Conservation (phyloP, 2,329 filamentous ascomycete species). For the Stenocarpella maydis region DNA sequence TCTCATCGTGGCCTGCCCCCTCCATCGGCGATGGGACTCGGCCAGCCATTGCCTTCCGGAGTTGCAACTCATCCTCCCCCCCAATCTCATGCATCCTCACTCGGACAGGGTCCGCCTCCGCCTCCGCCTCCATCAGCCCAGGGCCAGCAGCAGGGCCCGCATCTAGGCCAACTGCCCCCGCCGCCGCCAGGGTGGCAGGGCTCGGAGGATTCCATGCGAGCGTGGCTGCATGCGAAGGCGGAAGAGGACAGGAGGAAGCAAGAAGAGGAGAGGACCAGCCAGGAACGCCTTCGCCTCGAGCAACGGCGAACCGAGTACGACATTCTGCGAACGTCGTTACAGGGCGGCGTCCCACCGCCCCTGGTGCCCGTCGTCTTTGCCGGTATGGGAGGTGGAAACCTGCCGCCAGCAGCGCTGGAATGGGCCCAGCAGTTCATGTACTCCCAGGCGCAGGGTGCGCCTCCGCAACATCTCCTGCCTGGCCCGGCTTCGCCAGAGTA, state of each 20-base stretch:
- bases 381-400: conserved; percentile 70
- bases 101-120: conserved; percentile 39
- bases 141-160: conserved; percentile 37
- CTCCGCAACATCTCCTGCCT: conserved; percentile 60
- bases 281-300: conserved; percentile 73
- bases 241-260: conserved; percentile 79
- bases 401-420: conserved; percentile 69
- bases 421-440: conserved; percentile 73
- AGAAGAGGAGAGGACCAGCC: conserved; percentile 75
- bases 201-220: conserved; percentile 74
- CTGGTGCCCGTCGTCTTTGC: conserved; percentile 80
- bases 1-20: conserved; percentile 75
- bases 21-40: conserved; percentile 70
- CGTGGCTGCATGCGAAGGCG: conserved; percentile 74
- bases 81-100: conserved; percentile 42
- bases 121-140: conserved; percentile 40
- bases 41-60: conserved; percentile 53
- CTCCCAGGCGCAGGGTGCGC: conserved; percentile 55
- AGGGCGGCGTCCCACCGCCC: conserved; percentile 75
- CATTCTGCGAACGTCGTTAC: conserved; percentile 74
- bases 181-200: conserved; percentile 73
- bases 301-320: conserved; percentile 77
- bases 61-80: conserved; percentile 44
- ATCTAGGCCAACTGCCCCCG: conserved; percentile 64
- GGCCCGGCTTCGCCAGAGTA: conserved; percentile 62